These are phyloP conservation scores for Conticribra guillardii DNA, from an alignment of 108 stramenopile genomes.

Conservation along the genomic window DNA sequence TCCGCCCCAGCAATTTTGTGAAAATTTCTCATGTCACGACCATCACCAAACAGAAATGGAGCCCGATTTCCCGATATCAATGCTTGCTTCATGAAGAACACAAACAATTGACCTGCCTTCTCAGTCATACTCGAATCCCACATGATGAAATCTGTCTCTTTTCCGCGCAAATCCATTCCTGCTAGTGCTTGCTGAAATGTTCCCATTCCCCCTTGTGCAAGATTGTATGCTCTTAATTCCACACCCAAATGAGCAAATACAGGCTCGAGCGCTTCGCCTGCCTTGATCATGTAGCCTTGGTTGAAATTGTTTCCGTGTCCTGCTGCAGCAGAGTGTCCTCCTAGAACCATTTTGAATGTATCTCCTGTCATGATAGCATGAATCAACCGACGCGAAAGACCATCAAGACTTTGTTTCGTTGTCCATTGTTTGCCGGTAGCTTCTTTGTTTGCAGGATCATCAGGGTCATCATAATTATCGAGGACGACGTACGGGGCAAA, in stretches of 20 bases:
- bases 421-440: not conserved
- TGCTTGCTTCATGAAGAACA: slow-evolving; percentile 55
- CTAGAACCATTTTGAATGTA: slow-evolving; percentile 50
- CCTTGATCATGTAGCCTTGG: slow-evolving; percentile 67
- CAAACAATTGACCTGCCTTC: not conserved
- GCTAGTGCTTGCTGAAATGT: slow-evolving; percentile 50
- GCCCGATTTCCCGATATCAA: slow-evolving; percentile 52
- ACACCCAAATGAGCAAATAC: slow-evolving; percentile 57
- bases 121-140: slow-evolving; percentile 56
- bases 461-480: slow-evolving; percentile 9
- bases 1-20: slow-evolving; percentile 18
- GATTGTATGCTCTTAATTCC: slow-evolving; percentile 45
- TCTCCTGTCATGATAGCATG: slow-evolving; percentile 62
- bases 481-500: slow-evolving; percentile 29
- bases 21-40: slow-evolving; percentile 9
- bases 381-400: slow-evolving; percentile 47
- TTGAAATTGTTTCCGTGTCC: slow-evolving; percentile 81
- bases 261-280: slow-evolving; percentile 56
- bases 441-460: slow-evolving; percentile 20
- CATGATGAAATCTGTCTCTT: slow-evolving; percentile 45
- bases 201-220: slow-evolving; percentile 56
- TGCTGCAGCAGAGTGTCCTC: slow-evolving; percentile 81
- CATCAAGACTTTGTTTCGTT: slow-evolving; percentile 37
- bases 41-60: slow-evolving; percentile 39
- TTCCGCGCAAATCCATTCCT: slow-evolving; percentile 43